Evolutionary conservation across 495 filamentous ascomycete species (phyloP).

Genomic region (Aspergillus conjunctus): DNA sequence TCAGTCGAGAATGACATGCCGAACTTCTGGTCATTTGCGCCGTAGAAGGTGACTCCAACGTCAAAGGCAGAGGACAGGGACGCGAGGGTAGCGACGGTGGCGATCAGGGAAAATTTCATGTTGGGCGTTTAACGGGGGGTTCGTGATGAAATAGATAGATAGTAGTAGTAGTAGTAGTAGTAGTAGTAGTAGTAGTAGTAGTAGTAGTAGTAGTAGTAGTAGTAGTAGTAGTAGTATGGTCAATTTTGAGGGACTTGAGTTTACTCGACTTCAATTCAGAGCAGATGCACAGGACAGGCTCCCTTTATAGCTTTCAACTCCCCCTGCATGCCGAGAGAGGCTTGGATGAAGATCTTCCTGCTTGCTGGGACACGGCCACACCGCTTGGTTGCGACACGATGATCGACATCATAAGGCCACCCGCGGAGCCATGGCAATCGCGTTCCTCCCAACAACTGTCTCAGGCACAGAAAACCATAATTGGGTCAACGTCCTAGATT

Average conservation of each 20-base stretch:
- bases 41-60: conserved; percentile 18
- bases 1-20: conserved; percentile 10
- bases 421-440: too few species aligned
- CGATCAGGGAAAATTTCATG: neutral
- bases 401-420: neutral
- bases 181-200: too few species aligned
- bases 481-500: too few species aligned
- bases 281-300: neutral
- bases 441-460: too few species aligned
- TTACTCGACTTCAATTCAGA: too few species aligned
- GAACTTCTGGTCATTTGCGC: conserved; percentile 7
- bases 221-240: neutral
- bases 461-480: too few species aligned
- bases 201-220: neutral
- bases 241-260: too few species aligned
- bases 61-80: conserved; percentile 4
- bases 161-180: neutral
- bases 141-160: neutral
- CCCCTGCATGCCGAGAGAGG: too few species aligned
- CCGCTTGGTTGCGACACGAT: neutral
- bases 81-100: neutral
- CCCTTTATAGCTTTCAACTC: neutral
- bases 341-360: too few species aligned
- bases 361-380: neutral
- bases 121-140: too few species aligned